These are phyloP conservation scores for Aspergillus cavernicola DNA, from an alignment of 495 filamentous ascomycete species.

Conservation along the genomic window DNA sequence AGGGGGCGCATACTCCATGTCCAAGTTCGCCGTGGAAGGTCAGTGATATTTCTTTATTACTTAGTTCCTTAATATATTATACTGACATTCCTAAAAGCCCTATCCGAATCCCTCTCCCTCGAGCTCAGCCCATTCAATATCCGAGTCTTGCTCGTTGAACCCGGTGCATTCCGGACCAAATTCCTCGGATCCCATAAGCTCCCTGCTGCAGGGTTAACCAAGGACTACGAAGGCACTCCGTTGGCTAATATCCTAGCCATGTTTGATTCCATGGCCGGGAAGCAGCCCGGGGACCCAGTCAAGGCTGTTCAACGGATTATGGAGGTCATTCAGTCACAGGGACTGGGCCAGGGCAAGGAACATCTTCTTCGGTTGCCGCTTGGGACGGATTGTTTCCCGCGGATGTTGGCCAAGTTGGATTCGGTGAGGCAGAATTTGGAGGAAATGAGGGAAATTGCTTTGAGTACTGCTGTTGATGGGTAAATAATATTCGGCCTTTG, in stretches of 20 bases:
- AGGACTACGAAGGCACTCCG: constrained; percentile 29
- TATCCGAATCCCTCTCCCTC: too few relatives aligned
- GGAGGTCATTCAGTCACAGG: constrained; percentile 35
- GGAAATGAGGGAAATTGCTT: constrained; percentile 5
- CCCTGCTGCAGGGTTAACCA: constrained; percentile 21
- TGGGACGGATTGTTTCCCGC: constrained; percentile 13
- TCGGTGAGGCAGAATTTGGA: constrained; percentile 5
- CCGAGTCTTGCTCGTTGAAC: too few relatives aligned
- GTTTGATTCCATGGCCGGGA: constrained; percentile 14
- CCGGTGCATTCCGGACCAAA: too few relatives aligned
- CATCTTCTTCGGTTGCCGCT: constrained; percentile 9
- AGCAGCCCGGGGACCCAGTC: constrained; percentile 40
- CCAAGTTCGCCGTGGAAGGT: too few relatives aligned
- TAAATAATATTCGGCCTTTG: too few relatives aligned
- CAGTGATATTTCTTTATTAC: too few relatives aligned
- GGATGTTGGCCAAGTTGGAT: constrained; percentile 4
- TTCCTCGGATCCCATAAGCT: constrained; percentile 19
- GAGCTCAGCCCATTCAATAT: too few relatives aligned
- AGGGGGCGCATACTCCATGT: too few relatives aligned
- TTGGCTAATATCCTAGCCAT: constrained; percentile 29
- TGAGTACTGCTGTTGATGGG: constrained; percentile 3
- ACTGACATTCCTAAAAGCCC: too few relatives aligned
- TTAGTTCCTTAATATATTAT: too few relatives aligned
- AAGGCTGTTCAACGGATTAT: constrained; percentile 42
- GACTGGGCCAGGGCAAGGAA: constrained; percentile 23